These are phyloP conservation scores for Trichophyton simii DNA, from an alignment of 2,329 filamentous ascomycete genomes.

Conservation along the genomic window DNA sequence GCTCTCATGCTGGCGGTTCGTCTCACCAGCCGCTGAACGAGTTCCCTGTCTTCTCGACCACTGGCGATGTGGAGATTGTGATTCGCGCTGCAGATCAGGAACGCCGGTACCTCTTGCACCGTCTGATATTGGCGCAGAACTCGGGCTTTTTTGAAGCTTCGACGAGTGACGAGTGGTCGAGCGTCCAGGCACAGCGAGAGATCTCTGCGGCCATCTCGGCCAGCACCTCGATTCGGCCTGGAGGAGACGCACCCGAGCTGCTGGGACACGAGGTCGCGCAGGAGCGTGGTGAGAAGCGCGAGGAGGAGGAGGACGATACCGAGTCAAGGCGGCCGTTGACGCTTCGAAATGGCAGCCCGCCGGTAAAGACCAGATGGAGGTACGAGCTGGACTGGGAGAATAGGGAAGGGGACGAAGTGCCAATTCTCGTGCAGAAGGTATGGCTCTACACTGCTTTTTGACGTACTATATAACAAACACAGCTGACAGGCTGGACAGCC, in stretches of 20 bases:
- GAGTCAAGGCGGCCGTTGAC: slow-evolving; percentile 25
- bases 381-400: slow-evolving; percentile 75
- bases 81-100: slow-evolving; percentile 57
- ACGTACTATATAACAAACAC: neutral
- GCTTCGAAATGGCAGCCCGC: slow-evolving; percentile 28
- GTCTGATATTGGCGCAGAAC: slow-evolving; percentile 74
- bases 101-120: slow-evolving; percentile 76
- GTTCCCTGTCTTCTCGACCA: slow-evolving; percentile 80
- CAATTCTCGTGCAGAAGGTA: slow-evolving; percentile 77
- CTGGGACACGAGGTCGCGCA: slow-evolving; percentile 25
- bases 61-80: slow-evolving; percentile 84
- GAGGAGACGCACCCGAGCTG: slow-evolving; percentile 34
- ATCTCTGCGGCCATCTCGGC: neutral
- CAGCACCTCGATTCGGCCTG: neutral
- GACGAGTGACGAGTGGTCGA: slow-evolving; percentile 66
- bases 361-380: slow-evolving; percentile 56
- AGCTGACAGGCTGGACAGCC: slow-evolving; percentile 9
- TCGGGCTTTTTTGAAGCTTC: slow-evolving; percentile 89
- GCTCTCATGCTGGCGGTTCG: slow-evolving; percentile 64
- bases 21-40: slow-evolving; percentile 68
- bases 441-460: slow-evolving; percentile 13
- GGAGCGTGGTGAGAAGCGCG: slow-evolving; percentile 19
- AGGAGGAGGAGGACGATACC: slow-evolving; percentile 18
- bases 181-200: slow-evolving; percentile 20
- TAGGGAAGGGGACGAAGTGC: slow-evolving; percentile 58